Conservation (phyloP, 768 basidiomycete species). For the Pleurotus tuoliensis region DNA sequence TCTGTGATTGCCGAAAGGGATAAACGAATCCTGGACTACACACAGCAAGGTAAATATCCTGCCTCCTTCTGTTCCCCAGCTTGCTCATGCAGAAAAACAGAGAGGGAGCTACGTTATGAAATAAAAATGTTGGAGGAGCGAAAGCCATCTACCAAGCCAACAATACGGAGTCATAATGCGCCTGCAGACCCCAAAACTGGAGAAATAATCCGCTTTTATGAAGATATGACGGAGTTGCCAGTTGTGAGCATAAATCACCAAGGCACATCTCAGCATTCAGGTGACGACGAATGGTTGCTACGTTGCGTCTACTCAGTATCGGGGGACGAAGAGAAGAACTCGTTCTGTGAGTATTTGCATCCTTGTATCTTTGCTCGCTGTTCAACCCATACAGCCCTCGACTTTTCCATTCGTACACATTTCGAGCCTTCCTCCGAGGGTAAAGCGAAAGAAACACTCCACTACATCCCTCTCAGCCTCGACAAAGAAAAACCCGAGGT, state of each 20-base stretch:
- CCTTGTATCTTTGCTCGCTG: neutral
- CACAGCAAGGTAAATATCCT: constrained; percentile 41
- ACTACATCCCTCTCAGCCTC: constrained; percentile 61
- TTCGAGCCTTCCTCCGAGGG: constrained; percentile 26
- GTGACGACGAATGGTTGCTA: constrained; percentile 57
- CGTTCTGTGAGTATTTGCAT: constrained; percentile 8
- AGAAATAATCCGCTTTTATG: constrained; percentile 70
- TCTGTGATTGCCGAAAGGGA: constrained; percentile 38
- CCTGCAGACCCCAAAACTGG: constrained; percentile 56
- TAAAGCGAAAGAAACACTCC: constrained; percentile 44
- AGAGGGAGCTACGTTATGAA: constrained; percentile 46
- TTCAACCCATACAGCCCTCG: constrained; percentile 49
- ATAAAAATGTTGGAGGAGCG: constrained; percentile 57
- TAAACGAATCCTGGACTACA: constrained; percentile 40
- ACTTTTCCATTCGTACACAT: constrained; percentile 28
- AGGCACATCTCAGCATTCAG: constrained; percentile 28
- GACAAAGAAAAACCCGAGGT: constrained; percentile 59
- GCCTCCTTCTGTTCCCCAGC: neutral
- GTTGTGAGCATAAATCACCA: constrained; percentile 55
- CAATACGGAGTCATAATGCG: constrained; percentile 31
- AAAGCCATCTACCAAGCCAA: constrained; percentile 35
- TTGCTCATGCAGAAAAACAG: constrained; percentile 27
- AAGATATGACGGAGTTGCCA: constrained; percentile 80
- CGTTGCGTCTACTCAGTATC: constrained; percentile 63
- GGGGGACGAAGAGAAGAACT: neutral